These are phyloP conservation scores for Kwoniella dendrophila DNA, from an alignment of 768 basidiomycete species.

Conservation along the genomic window DNA sequence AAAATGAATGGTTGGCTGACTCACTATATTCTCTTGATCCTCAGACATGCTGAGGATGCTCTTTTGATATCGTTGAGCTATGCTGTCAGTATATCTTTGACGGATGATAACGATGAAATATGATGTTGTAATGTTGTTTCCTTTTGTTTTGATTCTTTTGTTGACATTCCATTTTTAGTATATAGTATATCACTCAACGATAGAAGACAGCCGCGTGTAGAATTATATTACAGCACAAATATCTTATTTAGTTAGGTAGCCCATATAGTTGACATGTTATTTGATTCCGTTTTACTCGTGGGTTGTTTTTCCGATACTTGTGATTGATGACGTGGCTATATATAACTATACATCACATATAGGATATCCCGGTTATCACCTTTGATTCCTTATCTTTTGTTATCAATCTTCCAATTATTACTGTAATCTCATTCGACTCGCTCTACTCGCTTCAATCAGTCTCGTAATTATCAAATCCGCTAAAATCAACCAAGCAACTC, in stretches of 20 bases:
- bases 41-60: conserved; percentile 39
- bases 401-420: too few species aligned
- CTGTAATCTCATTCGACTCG: conserved; percentile 2
- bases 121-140: neutral
- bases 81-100: neutral
- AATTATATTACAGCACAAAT: too few species aligned
- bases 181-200: neutral
- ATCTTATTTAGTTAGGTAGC: neutral
- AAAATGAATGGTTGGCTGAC: conserved; percentile 4
- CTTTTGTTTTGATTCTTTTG: conserved; percentile 8
- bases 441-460: too few species aligned
- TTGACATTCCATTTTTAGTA: neutral
- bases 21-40: conserved; percentile 41
- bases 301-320: too few species aligned
- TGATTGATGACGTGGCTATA: conserved; percentile 24
- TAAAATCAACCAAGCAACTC: too few species aligned
- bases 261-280: neutral
- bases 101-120: neutral
- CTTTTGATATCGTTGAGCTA: neutral
- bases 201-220: conserved; percentile 28
- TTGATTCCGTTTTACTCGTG: conserved; percentile 22
- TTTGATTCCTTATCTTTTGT: too few species aligned
- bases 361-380: neutral
- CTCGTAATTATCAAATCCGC: too few species aligned
- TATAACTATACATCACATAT: neutral